Percentiles rank a stretch among this genome's conserved stretches.
phyloP scores from a whole-genome alignment of 257 asterid species.

The Penstemon barbatus region DNA sequence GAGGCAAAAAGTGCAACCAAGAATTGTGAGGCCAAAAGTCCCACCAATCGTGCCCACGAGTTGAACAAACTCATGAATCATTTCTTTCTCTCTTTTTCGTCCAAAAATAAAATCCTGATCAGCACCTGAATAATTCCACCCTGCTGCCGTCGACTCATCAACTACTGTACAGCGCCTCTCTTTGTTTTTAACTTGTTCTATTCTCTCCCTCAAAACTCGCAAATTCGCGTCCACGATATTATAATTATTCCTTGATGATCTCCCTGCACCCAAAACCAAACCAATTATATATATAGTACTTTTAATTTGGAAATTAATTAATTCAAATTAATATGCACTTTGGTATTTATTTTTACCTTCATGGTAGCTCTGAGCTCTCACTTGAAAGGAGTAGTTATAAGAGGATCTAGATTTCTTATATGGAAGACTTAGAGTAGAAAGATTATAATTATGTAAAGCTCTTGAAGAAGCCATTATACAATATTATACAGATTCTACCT shows the following conservation, averaged over 20 bases:
- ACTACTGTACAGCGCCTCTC: conserved; percentile 47
- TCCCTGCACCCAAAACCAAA: conserved; percentile 27
- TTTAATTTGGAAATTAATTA: no score
- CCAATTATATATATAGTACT: no score
- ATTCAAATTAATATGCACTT: no score
- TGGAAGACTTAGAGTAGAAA: conserved; percentile 19
- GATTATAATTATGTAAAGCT: background rate
- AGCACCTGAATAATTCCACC: conserved; percentile 31
- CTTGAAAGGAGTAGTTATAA: conserved; percentile 20
- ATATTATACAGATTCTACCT: no score
- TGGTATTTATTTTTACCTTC: conserved; percentile 31
- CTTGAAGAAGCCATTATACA: conserved; percentile 28
- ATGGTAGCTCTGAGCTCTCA: conserved; percentile 39
- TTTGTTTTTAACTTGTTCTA: conserved; percentile 42
- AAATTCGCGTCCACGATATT: conserved; percentile 46
- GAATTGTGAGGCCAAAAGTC: conserved; percentile 46
- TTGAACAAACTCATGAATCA: conserved; percentile 26
- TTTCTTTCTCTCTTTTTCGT: conserved; percentile 14
- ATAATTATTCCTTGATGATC: conserved; percentile 21
- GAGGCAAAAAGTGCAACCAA: conserved; percentile 42
- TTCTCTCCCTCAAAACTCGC: conserved; percentile 41
- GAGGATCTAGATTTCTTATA: conserved; percentile 21
- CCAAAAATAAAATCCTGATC: background rate
- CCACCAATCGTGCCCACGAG: conserved; percentile 31
- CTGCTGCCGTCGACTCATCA: conserved; percentile 19